Conservation (phyloP, 1,284 basidiomycete genomes). For the Austroboletus novae-zelandiae region DNA sequence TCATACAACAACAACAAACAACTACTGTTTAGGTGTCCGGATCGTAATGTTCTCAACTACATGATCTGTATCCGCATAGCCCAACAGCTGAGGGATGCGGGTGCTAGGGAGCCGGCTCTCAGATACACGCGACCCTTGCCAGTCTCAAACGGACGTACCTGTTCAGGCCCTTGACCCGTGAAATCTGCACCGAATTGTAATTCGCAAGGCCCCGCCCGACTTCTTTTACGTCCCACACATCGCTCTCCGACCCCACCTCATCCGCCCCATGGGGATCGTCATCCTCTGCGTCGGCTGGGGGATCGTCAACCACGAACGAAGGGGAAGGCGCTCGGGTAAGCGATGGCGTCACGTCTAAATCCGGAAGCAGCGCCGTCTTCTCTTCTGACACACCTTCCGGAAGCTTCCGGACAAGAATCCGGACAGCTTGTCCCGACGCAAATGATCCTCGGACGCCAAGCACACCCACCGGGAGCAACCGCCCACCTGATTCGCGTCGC, state of each 20-base stretch:
- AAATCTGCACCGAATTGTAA: slow-evolving; percentile 93
- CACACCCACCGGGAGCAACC: slow-evolving; percentile 90
- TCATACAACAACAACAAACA: slow-evolving; percentile 27
- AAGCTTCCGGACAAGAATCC: slow-evolving; percentile 64
- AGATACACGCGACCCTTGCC: neutral
- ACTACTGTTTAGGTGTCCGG: slow-evolving; percentile 33
- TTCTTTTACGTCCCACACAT: slow-evolving; percentile 79
- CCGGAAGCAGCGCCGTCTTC: slow-evolving; percentile 11
- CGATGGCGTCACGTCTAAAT: slow-evolving; percentile 7
- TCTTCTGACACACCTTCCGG: slow-evolving; percentile 27
- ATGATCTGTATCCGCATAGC: slow-evolving; percentile 95
- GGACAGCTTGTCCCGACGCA: slow-evolving; percentile 92
- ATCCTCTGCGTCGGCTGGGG: slow-evolving; percentile 27
- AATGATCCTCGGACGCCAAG: slow-evolving; percentile 85
- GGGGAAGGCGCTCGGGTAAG: slow-evolving; percentile 39
- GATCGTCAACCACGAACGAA: slow-evolving; percentile 35
- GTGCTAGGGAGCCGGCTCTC: slow-evolving; percentile 49
- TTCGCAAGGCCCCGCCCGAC: slow-evolving; percentile 94
- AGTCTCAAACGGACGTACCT: slow-evolving; percentile 51
- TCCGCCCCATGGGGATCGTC: slow-evolving; percentile 28
- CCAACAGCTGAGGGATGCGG: slow-evolving; percentile 77
- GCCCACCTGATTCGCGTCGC: slow-evolving; percentile 82
- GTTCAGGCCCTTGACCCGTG: slow-evolving; percentile 84
- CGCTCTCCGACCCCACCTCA: slow-evolving; percentile 36
- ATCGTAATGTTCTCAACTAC: slow-evolving; percentile 93